These are phyloP conservation scores for Wolfiporia cocos DNA, from an alignment of 1,284 basidiomycete genomes.

Conservation along the genomic window DNA sequence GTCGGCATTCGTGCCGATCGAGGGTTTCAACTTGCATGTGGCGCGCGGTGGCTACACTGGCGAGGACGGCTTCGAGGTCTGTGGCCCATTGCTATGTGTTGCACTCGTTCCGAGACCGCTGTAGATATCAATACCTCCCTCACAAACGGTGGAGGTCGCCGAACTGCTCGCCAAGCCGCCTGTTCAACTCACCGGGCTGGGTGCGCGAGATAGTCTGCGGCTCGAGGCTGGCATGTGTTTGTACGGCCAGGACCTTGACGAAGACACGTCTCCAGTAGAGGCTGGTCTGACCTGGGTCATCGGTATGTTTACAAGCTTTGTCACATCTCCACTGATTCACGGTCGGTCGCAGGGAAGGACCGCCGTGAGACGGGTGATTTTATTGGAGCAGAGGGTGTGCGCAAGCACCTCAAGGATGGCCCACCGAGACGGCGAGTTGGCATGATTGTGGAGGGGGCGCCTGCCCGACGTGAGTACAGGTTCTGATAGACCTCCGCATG, in stretches of 20 bases:
- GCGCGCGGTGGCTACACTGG: slow-evolving; percentile 98
- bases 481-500: background rate
- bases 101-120: background rate
- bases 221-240: slow-evolving; percentile 98
- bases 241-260: slow-evolving; percentile 92
- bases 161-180: slow-evolving; percentile 65
- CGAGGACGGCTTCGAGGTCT: slow-evolving; percentile 95
- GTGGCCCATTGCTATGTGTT: slow-evolving; percentile 15
- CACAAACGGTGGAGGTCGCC: slow-evolving; percentile 69
- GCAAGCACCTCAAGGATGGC: slow-evolving; percentile 77
- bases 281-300: slow-evolving; percentile 93
- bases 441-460: slow-evolving; percentile 77
- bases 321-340: slow-evolving; percentile 10
- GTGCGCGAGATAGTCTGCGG: slow-evolving; percentile 88
- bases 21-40: slow-evolving; percentile 81
- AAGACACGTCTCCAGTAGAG: slow-evolving; percentile 83
- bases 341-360: slow-evolving; percentile 59
- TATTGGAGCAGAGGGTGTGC: slow-evolving; percentile 79
- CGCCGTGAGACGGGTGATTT: slow-evolving; percentile 69
- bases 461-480: slow-evolving; percentile 65
- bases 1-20: slow-evolving; percentile 72
- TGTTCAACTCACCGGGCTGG: slow-evolving; percentile 87
- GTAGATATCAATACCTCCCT: slow-evolving; percentile 87
- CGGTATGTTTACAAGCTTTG: slow-evolving; percentile 39
- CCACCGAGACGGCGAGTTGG: slow-evolving; percentile 81